A percentile compares a stretch with the other conserved stretches of the same genome.
phyloP scores from a whole-genome alignment of 768 basidiomycete genomes.

The Phanerochaete sordida region DNA sequence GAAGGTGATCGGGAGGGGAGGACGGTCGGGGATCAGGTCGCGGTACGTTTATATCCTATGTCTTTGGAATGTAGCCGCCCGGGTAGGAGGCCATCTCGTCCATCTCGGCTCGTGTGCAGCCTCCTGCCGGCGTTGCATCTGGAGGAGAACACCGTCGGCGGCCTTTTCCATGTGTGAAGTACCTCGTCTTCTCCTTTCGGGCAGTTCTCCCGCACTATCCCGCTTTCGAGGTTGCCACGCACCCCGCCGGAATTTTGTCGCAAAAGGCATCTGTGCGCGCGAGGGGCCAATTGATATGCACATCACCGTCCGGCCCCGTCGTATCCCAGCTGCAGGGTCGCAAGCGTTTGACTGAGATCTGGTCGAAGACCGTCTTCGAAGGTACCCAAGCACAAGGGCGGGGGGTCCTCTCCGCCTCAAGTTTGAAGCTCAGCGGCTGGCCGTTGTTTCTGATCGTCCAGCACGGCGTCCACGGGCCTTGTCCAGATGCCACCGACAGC shows the following conservation, averaged over 20 bases:
- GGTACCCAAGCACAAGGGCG: not conserved
- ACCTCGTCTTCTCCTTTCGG: not conserved
- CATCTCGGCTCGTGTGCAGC: constrained; percentile 10
- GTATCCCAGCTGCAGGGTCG: constrained; percentile 5
- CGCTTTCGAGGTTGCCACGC: not conserved
- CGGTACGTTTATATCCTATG: constrained; percentile 12
- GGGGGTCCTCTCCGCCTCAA: not conserved
- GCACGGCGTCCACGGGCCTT: not conserved
- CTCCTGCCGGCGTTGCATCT: constrained; percentile 14
- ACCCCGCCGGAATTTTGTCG: constrained; percentile 1
- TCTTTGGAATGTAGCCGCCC: constrained; percentile 6
- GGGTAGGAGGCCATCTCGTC: not conserved
- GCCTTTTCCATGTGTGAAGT: not conserved
- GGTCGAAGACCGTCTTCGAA: not conserved
- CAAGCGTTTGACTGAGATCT: not conserved
- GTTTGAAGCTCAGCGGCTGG: not conserved
- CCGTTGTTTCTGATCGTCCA: not conserved
- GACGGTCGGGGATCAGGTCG: constrained; percentile 10
- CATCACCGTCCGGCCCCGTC: not conserved
- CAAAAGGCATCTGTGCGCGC: constrained; percentile 2
- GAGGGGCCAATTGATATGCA: constrained; percentile 1
- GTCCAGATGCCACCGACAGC: not conserved
- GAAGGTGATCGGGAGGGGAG: constrained; percentile 12
- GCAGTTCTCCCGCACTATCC: constrained; percentile 5
- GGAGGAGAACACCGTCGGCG: not conserved